Percentiles rank a stretch among this genome's conserved stretches.
Evolutionary conservation across 768 basidiomycete genomes (phyloP).

Genomic region (Boletus barrowsii): DNA sequence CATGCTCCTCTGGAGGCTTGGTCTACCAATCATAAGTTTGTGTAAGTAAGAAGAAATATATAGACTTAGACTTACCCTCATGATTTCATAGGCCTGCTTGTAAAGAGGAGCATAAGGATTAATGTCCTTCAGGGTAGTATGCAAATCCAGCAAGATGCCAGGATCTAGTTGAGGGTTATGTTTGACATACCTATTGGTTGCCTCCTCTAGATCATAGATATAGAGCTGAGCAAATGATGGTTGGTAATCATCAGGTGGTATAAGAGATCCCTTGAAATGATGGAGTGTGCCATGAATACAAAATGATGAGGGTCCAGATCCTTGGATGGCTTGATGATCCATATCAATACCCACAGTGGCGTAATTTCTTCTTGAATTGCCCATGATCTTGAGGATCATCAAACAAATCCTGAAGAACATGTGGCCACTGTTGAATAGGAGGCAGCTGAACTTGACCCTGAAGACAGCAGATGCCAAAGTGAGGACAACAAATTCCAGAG

Average conservation of each 20-base stretch:
- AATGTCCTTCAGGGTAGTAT: too few species aligned
- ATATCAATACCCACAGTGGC: constrained; percentile 17
- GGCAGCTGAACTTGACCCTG: constrained; percentile 25
- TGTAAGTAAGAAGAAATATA: too few species aligned
- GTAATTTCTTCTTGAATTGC: constrained; percentile 33
- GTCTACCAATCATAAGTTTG: not conserved
- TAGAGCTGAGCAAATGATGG: constrained; percentile 40
- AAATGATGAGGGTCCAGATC: constrained; percentile 17
- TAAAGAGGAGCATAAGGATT: too few species aligned
- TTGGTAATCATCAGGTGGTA: not conserved
- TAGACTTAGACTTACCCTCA: constrained; percentile 2
- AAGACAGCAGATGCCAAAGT: constrained; percentile 31
- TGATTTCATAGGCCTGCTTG: constrained; percentile 21
- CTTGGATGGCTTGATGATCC: not conserved
- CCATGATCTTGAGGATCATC: constrained; percentile 7
- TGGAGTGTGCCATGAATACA: constrained; percentile 35
- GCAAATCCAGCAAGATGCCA: too few species aligned
- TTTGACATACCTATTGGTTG: too few species aligned
- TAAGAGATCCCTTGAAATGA: constrained; percentile 36
- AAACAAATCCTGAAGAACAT: constrained; percentile 7
- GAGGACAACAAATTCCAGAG: not conserved
- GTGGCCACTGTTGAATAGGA: constrained; percentile 18
- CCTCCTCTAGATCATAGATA: constrained; percentile 32
- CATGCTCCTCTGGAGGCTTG: constrained; percentile 15
- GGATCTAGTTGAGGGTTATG: too few species aligned